Evolutionary conservation across 441 rosid species (phyloP).

Genomic region (Corymbia calophylla): DNA sequence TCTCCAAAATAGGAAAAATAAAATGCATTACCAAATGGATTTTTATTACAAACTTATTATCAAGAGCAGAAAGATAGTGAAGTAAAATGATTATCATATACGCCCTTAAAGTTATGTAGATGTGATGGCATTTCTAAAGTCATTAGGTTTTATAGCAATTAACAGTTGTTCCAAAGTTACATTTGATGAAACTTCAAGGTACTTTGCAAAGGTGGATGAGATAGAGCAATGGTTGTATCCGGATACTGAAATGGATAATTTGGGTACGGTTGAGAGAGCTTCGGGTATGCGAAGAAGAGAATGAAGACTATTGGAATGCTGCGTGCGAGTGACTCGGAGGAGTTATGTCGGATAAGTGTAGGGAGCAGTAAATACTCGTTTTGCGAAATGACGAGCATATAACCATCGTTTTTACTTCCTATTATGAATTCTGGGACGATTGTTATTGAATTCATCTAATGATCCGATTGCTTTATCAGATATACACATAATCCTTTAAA

Average conservation of each 20-base stretch:
- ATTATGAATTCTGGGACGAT: not conserved
- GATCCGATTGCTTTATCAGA: not conserved
- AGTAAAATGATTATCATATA: too few relatives aligned
- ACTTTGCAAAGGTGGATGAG: not conserved
- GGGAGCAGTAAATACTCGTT: not conserved
- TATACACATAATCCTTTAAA: not conserved
- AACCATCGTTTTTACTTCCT: not conserved
- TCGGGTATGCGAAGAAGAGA: not conserved
- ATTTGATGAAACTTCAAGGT: not conserved
- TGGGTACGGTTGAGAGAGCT: not conserved
- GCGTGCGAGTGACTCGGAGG: not conserved
- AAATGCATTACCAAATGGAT: too few relatives aligned
- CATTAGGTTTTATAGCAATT: fast-evolving
- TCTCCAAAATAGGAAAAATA: too few relatives aligned
- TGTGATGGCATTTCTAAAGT: fast-evolving
- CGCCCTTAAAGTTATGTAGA: not conserved
- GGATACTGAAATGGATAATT: too few relatives aligned
- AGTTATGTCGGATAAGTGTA: not conserved
- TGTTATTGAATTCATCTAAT: not conserved
- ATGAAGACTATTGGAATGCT: not conserved
- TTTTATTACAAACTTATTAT: too few relatives aligned
- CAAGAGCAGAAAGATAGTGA: too few relatives aligned
- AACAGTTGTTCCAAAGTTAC: not conserved
- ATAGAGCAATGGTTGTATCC: not conserved
- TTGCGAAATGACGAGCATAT: not conserved